Evolutionary conservation across 495 filamentous ascomycete species (phyloP).

Genomic region (Cryomyces antarcticus): DNA sequence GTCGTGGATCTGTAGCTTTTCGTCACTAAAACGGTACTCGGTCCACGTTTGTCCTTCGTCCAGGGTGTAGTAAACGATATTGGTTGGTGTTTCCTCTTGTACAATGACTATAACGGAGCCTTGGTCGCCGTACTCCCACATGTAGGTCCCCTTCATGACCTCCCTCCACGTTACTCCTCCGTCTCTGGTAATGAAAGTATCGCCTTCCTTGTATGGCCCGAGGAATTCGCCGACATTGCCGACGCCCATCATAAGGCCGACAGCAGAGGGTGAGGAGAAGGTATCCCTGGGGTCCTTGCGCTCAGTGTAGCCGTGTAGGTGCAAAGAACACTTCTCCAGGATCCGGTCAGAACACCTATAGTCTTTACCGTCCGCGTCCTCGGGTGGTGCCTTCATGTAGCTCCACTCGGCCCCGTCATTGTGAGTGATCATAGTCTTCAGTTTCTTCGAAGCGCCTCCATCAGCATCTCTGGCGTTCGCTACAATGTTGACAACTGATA

Average conservation of each 20-base stretch:
- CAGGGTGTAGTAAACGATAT: conserved; percentile 50
- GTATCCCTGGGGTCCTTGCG: conserved; percentile 57
- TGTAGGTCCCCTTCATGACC: conserved; percentile 65
- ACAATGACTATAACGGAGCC: conserved; percentile 82
- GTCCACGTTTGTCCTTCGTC: conserved; percentile 64
- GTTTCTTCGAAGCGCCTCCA: conserved; percentile 50
- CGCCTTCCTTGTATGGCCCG: conserved; percentile 33
- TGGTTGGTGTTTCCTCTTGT: conserved; percentile 37
- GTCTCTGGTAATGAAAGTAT: conserved; percentile 76
- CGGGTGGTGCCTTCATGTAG: conserved; percentile 41
- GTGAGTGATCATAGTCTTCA: conserved; percentile 80
- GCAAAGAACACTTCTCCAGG: conserved; percentile 54
- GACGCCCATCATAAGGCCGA: conserved; percentile 76
- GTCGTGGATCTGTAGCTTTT: conserved; percentile 45
- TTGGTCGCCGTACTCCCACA: conserved; percentile 89
- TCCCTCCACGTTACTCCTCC: conserved; percentile 75
- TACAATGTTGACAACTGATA: conserved; percentile 71
- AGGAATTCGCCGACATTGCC: conserved; percentile 75
- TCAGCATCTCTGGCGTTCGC: conserved; percentile 41
- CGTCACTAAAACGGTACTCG: conserved; percentile 48
- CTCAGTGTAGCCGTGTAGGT: conserved; percentile 90
- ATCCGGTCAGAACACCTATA: conserved; percentile 41
- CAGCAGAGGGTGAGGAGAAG: conserved; percentile 69
- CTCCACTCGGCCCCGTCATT: conserved; percentile 85
- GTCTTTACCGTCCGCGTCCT: conserved; percentile 46